phyloP scores from a whole-genome alignment of 768 basidiomycete genomes.

The Suillus cothurnatus region DNA sequence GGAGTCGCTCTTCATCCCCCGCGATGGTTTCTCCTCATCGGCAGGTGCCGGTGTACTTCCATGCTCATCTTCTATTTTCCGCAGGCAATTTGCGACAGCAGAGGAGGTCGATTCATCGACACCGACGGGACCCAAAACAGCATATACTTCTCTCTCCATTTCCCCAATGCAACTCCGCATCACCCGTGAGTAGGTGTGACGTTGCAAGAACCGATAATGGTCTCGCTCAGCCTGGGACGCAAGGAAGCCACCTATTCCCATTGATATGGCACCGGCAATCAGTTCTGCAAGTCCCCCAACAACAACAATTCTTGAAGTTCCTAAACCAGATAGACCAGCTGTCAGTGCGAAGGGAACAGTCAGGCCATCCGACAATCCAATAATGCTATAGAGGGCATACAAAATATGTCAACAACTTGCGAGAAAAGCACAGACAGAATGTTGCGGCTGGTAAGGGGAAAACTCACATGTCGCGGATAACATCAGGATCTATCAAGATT shows the following conservation, averaged over 20 bases:
- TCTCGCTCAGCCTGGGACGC: constrained; percentile 97
- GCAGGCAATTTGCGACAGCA: constrained; percentile 74
- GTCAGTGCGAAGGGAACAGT: constrained; percentile 92
- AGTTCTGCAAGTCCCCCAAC: constrained; percentile 95
- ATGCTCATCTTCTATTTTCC: constrained; percentile 60
- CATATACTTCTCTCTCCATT: constrained; percentile 93
- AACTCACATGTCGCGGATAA: constrained; percentile 83
- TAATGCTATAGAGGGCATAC: constrained; percentile 52
- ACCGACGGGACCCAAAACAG: constrained; percentile 85
- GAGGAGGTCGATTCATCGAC: constrained; percentile 82
- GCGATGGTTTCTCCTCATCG: constrained; percentile 58
- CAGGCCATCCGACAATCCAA: constrained; percentile 86
- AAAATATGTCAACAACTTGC: constrained; percentile 12
- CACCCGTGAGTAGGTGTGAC: constrained; percentile 78
- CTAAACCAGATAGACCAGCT: constrained; percentile 87
- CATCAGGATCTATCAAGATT: constrained; percentile 81
- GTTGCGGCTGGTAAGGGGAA: not conserved
- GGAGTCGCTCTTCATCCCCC: constrained; percentile 74
- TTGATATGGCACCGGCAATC: constrained; percentile 93
- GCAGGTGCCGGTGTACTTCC: constrained; percentile 19
- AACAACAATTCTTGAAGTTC: constrained; percentile 89
- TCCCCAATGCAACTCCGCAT: constrained; percentile 88
- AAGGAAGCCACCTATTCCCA: constrained; percentile 98
- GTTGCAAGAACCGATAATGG: constrained; percentile 82
- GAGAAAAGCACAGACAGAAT: not conserved